Base-by-base conservation (phyloP, 192 early-diverging fungal genomes). In the Paraglomus occultum region DNA sequence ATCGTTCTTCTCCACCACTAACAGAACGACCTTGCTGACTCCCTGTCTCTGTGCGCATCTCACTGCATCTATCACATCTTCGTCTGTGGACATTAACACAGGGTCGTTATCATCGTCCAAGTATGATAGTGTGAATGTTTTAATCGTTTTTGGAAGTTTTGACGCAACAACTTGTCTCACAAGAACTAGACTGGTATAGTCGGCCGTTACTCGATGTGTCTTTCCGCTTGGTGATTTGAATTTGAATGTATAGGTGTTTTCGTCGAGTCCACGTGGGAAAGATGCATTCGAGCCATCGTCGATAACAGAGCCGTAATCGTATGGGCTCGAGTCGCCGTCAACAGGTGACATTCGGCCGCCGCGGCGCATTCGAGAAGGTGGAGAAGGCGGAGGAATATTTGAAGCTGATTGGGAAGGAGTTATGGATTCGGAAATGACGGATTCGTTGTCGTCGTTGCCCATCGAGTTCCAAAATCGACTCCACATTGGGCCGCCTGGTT, bases 91-190 rank as follows among this genome's bases (percentile, higher is more conserved):
- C 67, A 97, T 82, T 67, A 88, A 80, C 44, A 97, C 90, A 61
- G 83, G 74, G 75, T 97, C 95, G 48, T 87, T 84, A 58, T 97
- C 95, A 65, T 97, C 95, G 70, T 97, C 95, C 69, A 91, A 72
- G 70, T 95, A 97, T 0, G 87, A 88, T 45, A 93, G 79, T 46
- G 72, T 79, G 71, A 72, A 81, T 3, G 31, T 2, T 3, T 31
- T 31, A 3, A 31, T 31, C 31, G 31, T 3, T 31, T 31, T 31
- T 38, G 81, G 59, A 68, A 83, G 80, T 70, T 89, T 89, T 65
- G 81, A 79, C 50, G 82, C 71, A 44, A 89, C 85, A 1, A 79
- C 83, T 14, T 81, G 77, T 51, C 83, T 79, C 42, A 90, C 81
- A 20, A 60, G 66, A 42, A 73, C 77, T 11, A 84, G 76, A 55